phyloP scores from a whole-genome alignment of 192 early-diverging fungal genomes.

The Coemansia sp. region DNA sequence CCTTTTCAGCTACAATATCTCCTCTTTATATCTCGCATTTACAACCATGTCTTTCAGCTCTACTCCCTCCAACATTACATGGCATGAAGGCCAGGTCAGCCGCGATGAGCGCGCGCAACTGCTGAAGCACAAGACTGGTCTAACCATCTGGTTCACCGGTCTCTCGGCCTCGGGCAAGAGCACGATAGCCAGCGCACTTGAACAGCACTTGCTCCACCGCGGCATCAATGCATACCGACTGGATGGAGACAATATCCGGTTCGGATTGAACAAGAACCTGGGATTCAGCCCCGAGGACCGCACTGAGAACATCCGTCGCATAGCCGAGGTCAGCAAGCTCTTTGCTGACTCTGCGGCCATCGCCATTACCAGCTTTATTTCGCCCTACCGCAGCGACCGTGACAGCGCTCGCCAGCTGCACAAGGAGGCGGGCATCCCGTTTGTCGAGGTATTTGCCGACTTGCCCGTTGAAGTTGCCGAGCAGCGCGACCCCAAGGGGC shows the following conservation, averaged over 20 bases:
- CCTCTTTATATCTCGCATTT: neutral
- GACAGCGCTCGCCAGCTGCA: constrained; percentile 80
- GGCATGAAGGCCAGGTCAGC: constrained; percentile 79
- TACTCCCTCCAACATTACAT: constrained; percentile 85
- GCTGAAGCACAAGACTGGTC: constrained; percentile 63
- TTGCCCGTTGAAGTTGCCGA: constrained; percentile 86
- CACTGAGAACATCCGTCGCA: constrained; percentile 94
- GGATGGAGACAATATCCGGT: constrained; percentile 98
- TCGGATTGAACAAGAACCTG: constrained; percentile 94
- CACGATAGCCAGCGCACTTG: constrained; percentile 87
- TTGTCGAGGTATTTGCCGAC: constrained; percentile 91
- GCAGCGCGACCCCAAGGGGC: constrained; percentile 90
- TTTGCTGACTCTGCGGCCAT: constrained; percentile 87
- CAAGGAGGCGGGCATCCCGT: constrained; percentile 74
- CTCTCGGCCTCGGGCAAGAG: constrained; percentile 95
- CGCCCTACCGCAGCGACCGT: constrained; percentile 83
- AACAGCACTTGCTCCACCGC: constrained; percentile 81
- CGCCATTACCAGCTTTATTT: constrained; percentile 89
- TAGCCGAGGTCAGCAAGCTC: constrained; percentile 84
- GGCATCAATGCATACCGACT: constrained; percentile 81
- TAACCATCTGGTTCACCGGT: constrained; percentile 95
- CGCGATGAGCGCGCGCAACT: constrained; percentile 73
- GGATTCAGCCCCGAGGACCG: constrained; percentile 90
- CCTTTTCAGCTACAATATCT: no score
- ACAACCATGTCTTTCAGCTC: constrained; percentile 10